These are phyloP conservation scores for Fomitopsis serialis DNA, from an alignment of 768 basidiomycete genomes.

Conservation along the genomic window DNA sequence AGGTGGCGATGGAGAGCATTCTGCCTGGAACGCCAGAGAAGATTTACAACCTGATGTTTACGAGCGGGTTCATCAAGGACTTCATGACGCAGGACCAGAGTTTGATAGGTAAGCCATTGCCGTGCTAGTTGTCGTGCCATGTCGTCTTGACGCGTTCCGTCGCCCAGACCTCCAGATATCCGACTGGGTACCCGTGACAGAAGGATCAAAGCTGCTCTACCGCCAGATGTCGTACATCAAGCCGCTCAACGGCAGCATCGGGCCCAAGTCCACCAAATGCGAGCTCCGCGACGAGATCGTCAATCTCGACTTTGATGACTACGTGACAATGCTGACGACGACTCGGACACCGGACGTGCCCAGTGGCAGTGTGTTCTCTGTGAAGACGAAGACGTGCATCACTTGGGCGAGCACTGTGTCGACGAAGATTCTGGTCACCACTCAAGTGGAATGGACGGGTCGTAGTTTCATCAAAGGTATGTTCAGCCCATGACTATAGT, in stretches of 20 bases:
- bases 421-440: conserved; percentile 80
- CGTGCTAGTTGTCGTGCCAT: background rate
- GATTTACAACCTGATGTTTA: conserved; percentile 94
- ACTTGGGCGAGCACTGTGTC: conserved; percentile 86
- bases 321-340: conserved; percentile 78
- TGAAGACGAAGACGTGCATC: conserved; percentile 92
- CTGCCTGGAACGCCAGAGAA: conserved; percentile 91
- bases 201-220: conserved; percentile 63
- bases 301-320: conserved; percentile 78
- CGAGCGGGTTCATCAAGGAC: conserved; percentile 91
- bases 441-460: conserved; percentile 93
- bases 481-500: conserved; percentile 11
- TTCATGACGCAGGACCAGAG: conserved; percentile 91
- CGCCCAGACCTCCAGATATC: conserved; percentile 85
- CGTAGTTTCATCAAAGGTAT: conserved; percentile 93
- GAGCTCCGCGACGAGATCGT: conserved; percentile 86
- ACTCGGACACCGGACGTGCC: conserved; percentile 95
- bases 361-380: conserved; percentile 85
- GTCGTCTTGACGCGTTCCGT: background rate
- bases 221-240: conserved; percentile 97
- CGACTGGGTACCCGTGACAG: conserved; percentile 77
- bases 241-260: conserved; percentile 80
- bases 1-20: conserved; percentile 70
- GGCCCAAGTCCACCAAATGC: conserved; percentile 94
- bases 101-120: conserved; percentile 59